These are phyloP conservation scores for Hyphopichia wangnamkhiaoensis DNA, from an alignment of 1,139 yeast genomes.

Conservation along the genomic window DNA sequence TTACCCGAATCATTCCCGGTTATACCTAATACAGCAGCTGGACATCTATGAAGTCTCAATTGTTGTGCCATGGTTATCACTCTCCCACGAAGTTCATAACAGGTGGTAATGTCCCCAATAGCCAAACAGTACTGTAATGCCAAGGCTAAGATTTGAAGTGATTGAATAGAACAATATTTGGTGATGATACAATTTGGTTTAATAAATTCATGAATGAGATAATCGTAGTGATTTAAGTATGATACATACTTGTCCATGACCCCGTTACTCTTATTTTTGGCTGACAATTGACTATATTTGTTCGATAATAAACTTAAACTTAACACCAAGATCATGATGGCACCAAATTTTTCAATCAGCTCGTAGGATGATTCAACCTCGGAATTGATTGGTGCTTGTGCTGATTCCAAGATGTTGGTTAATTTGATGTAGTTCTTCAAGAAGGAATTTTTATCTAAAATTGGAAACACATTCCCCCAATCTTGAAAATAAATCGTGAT, in stretches of 20 bases:
- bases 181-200: slow-evolving; percentile 54
- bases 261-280: slow-evolving; percentile 13
- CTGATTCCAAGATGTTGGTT: slow-evolving; percentile 39
- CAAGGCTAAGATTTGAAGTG: slow-evolving; percentile 68
- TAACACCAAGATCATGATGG: slow-evolving; percentile 56
- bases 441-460: slow-evolving; percentile 66
- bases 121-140: slow-evolving; percentile 73
- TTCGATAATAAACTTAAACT: slow-evolving; percentile 56
- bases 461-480: slow-evolving; percentile 75
- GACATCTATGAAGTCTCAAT: slow-evolving; percentile 81
- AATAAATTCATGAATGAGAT: slow-evolving; percentile 53
- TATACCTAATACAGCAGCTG: slow-evolving; percentile 70
- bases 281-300: slow-evolving; percentile 26
- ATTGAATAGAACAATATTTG: slow-evolving; percentile 61
- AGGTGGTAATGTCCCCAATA: slow-evolving; percentile 70
- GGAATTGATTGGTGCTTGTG: slow-evolving; percentile 8
- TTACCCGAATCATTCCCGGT: slow-evolving; percentile 51
- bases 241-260: slow-evolving; percentile 20
- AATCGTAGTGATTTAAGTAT: slow-evolving; percentile 48
- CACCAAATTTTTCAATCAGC: slow-evolving; percentile 59
- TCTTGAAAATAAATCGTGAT: slow-evolving; percentile 68
- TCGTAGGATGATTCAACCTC: slow-evolving; percentile 22
- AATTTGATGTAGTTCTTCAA: slow-evolving; percentile 56
- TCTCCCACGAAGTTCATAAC: slow-evolving; percentile 75
- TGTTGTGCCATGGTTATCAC: slow-evolving; percentile 86